Base-by-base conservation (phyloP, 192 early-diverging fungal species). In the Backusella sp. region DNA sequence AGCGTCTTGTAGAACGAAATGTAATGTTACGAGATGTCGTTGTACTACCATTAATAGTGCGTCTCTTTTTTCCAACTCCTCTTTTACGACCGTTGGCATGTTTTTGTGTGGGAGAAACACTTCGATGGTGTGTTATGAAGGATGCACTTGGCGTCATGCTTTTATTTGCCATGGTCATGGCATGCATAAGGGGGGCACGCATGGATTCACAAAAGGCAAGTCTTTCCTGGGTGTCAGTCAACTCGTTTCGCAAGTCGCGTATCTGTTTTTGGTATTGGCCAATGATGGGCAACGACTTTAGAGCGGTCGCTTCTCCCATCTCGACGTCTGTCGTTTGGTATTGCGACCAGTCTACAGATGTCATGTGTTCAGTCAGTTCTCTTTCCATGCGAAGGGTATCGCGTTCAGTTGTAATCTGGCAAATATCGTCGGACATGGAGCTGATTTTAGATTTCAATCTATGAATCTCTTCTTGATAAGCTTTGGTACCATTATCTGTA, bases 371-470 rank as follows among this genome's bases (percentile, higher is more conserved):
- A 30, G 39, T 71, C 15, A 77, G 21, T 28, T 83, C 83, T 26
- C 82, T 77, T 46, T 88, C 85, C 17, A 88, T 82, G 59, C 86
- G 73, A 6, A 88, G 77, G 3, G 85, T 84, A 36, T 90, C 86
- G 37, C 86, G 80, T 74, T 90, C 84, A 4, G 84, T 82, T 9
- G 79, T 70, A 1, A 82, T 75, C n/a, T 76, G 68, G 15, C 79
- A 72, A 3, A 88, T 79, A 52, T 90, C 84, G 6, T 80, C 70
- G 59, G 79, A 82, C 19, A 77, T 78, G 39, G 69, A 73, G 15
- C 76, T 44, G 4, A 88, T 68, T 44, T 85, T 86, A 42, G 76
- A 71, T 53, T 85, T 86, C 52, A 87, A 76, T 6, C 82, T 79
- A 8, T 80, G 67, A n/a, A 84, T 78, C 68, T 87, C 84, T 42